Base-by-base conservation (phyloP, 768 basidiomycete genomes). In the Tephrocybe sp. region DNA sequence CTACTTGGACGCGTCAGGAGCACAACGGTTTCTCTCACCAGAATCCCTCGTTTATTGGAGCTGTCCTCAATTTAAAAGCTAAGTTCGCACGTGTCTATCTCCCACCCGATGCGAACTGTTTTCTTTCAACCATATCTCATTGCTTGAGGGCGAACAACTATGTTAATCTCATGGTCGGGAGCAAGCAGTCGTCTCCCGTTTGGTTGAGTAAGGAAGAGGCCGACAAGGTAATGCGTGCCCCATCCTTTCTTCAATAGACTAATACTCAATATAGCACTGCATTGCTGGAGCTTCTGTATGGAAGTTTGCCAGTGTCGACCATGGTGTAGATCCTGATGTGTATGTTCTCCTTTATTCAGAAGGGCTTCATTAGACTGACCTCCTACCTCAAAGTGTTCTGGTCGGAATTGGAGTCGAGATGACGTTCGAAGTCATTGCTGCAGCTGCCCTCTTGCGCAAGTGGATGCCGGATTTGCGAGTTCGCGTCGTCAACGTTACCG, bases 1-100 rank as follows among this genome's bases (percentile, higher is more conserved):
- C 86, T 5, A 94, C 92, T 0, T 88, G 92, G 78, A 76, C 90
- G 38, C 76, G 90, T 20, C 91, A 89, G 64, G 88, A 89, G 54
- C 88, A 94, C 67, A 93, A 94, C 57, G 92, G 92, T 11, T 95
- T 89, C 70, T 90, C 89, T 13, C 91, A 93, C 60, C 89, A 94
- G 64, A 87, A 90, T 58, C 89, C 89, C 2, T 68, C 84, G 2
- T 89, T 96, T 65, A 92, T 96, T 58, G 86, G 89, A 17, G 86
- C 88, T 0, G 79, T 97, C n/a, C 78, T 95, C 51, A 81, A 84
- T 59, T 70, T 95, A 54, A 92, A 93, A 59, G 75, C 85, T 12
- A 68, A 67, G 33, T 73, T 83, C 51, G 85, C 85, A 0, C 79
- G 91, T 2, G 87, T 92, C 4, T 93, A 92, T 63, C 74, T 93